Evolutionary conservation across 805 yeast species (phyloP), one percentile per base, ranked within the genome.

Genomic region (Phaffomyces antillensis): DNA sequence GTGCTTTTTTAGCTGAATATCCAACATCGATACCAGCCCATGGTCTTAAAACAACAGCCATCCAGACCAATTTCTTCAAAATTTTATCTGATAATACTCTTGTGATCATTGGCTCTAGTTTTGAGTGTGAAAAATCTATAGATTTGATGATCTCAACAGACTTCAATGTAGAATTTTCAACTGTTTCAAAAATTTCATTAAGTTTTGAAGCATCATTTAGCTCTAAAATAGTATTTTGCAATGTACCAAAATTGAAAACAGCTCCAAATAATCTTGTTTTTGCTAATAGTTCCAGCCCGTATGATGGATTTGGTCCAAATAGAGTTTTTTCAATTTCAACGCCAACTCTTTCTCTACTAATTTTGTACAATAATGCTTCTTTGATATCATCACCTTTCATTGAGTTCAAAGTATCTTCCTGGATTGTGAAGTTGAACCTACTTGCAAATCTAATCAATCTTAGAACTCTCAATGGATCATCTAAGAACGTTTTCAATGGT

Each of bases 401-500:
- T 0, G 91, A 84, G 1, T 64, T 55, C 33, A 54, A 47, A 0
- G 90, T 78, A 0, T 71, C 74, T 0, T 60, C 54, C 9, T 81
- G 95, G 30, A 93, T 73, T 1, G 53, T 54, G 58, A 90, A 93
- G 40, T 77, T 71, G 57, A 84, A 87, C 45, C 87, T 77, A 31
- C 86, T 73, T 0, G 96, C 93, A 68, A 93, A 93, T 52, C 99
- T 70, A 25, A 93, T 76, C 45, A 93, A 66, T 49, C 99, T 72
- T 45, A 93, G 64, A 2, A 91, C 93, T 47, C 99, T 73, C 47
- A 93, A 72, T 1, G 99, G 99, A 63, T 93, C 99, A 59, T 93
- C 99, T 39, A 82, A 58, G 56, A 93, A 93, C 1, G 99, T 93
- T 56, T 83, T 79, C 36, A 73, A 60, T 6, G 99, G 96, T 28